Evolutionary conservation across 139 green algal genomes (phyloP).

Genomic region (Tetradesmus lagerheimii): DNA sequence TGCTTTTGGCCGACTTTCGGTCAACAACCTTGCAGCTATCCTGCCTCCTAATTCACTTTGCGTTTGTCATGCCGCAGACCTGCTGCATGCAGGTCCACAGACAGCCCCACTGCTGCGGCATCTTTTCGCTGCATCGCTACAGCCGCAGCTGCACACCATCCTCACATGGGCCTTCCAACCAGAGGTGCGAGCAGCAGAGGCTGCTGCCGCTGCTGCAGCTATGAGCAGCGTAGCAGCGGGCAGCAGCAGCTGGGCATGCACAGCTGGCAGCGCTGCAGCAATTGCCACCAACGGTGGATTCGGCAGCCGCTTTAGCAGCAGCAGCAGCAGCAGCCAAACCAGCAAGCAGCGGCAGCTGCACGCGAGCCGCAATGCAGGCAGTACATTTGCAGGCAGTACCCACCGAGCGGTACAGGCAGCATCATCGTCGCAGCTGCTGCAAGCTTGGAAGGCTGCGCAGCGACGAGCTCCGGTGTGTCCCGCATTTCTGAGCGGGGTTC

Average conservation of each 20-base stretch:
- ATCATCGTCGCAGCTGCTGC: background rate
- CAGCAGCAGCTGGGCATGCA: background rate
- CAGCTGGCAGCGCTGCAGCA: background rate
- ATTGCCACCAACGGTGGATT: background rate
- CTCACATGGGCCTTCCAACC: slow-evolving; percentile 28
- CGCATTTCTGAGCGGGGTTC: slow-evolving; percentile 17
- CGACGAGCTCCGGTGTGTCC: background rate
- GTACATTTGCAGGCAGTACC: background rate
- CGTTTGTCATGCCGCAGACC: background rate
- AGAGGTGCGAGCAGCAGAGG: slow-evolving; percentile 1
- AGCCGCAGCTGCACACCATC: slow-evolving; percentile 21
- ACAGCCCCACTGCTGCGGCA: slow-evolving; percentile 24
- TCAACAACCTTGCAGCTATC: too few species aligned
- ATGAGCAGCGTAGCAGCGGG: slow-evolving; percentile 13
- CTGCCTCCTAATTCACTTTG: too few species aligned
- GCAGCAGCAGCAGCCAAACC: too few species aligned
- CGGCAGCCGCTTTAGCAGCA: background rate
- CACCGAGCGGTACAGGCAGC: background rate
- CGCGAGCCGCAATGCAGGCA: background rate
- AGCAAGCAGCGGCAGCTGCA: slow-evolving; percentile 9
- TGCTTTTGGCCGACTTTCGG: too few species aligned
- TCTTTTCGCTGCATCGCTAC: slow-evolving; percentile 30
- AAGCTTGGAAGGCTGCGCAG: slow-evolving; percentile 4
- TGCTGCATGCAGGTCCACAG: slow-evolving; percentile 25
- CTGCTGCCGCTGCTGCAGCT: slow-evolving; percentile 22